Percentiles rank a stretch among this genome's conserved stretches.
phyloP scores from a whole-genome alignment of 2,329 filamentous ascomycete species.

The Neofusicoccum ribis region DNA sequence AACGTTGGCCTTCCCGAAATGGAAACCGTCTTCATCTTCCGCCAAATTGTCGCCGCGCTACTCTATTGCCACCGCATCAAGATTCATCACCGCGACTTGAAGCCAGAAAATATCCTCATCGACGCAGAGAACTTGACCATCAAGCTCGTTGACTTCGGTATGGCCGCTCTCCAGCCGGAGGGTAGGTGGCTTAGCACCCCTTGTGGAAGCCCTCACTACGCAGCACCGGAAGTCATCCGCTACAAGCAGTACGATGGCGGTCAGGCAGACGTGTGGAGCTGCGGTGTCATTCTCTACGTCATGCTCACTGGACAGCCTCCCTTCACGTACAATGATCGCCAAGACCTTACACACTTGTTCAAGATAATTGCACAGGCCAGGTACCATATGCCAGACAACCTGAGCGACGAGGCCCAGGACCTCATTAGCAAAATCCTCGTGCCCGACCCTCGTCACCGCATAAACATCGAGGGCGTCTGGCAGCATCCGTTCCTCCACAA shows the following conservation, averaged over 20 bases:
- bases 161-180: slow-evolving; percentile 87
- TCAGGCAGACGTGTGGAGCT: slow-evolving; percentile 91
- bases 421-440: slow-evolving; percentile 79
- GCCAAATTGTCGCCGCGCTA: slow-evolving; percentile 89
- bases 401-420: slow-evolving; percentile 71
- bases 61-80: slow-evolving; percentile 92
- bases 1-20: slow-evolving; percentile 75
- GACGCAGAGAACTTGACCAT: slow-evolving; percentile 69
- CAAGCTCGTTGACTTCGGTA: slow-evolving; percentile 96
- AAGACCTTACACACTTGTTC: slow-evolving; percentile 65
- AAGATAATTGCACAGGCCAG: slow-evolving; percentile 52
- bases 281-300: slow-evolving; percentile 74
- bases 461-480: slow-evolving; percentile 81
- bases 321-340: slow-evolving; percentile 58
- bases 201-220: slow-evolving; percentile 95
- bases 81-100: slow-evolving; percentile 94
- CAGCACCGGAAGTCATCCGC: slow-evolving; percentile 85
- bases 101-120: slow-evolving; percentile 94
- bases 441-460: slow-evolving; percentile 74
- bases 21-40: slow-evolving; percentile 80
- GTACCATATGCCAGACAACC: slow-evolving; percentile 47
- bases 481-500: slow-evolving; percentile 81
- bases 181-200: slow-evolving; percentile 81
- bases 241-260: slow-evolving; percentile 78
- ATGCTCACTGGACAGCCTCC: slow-evolving; percentile 82